Base-by-base conservation (phyloP, 805 yeast genomes). In the Saccharomycopsis fibuligera region DNA sequence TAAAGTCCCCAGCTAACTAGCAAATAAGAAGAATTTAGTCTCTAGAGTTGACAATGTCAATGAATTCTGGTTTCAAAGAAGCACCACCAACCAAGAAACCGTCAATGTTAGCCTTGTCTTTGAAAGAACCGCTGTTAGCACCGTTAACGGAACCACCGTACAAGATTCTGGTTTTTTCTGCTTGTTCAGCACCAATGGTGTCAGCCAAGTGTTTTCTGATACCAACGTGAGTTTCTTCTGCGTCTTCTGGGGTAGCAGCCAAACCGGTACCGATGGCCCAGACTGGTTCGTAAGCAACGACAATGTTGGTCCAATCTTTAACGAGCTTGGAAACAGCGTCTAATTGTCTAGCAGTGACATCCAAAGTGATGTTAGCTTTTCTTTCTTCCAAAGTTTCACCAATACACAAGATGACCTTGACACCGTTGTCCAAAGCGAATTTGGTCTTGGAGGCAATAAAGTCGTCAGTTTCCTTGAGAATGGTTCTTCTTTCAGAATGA, bases 61-160 rank as follows among this genome's bases (percentile, higher is more conserved):
- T 81, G 66, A 93, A 93, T 76, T 93, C 99, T 58, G 99, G 96
- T 80, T 93, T 93, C 71, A 93, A 81, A 41, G 95, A 87, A 65
- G 99, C 99, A 75, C 99, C 99, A 66, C 99, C 99, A 62, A 93
- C 99, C 64, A 93, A 81, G 91, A 90, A 93, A 47, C 99, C 99
- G 66, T 93, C 99, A 57, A 93, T 95, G 65, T 93, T 96, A 23
- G 73, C 73, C 80, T 88, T 88, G 73, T 81, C 93, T 75, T 82
- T 87, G 81, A 93, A 90, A 58, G 91, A 80, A 51, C 74, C 68
- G 58, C 95, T 93, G 73, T 91, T 93, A 75, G 80, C 79, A 68
- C 96, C 98, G 71, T 87, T 91, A 64, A 91, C 99, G 56, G 96
- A 86, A 66, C 99, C 99, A 72, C 99, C 99, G 79, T 93, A 93